A percentile compares a stretch with the other conserved stretches of the same genome.
phyloP scores from a whole-genome alignment of 495 filamentous ascomycete species.

The Hypoxylon subgilvum region DNA sequence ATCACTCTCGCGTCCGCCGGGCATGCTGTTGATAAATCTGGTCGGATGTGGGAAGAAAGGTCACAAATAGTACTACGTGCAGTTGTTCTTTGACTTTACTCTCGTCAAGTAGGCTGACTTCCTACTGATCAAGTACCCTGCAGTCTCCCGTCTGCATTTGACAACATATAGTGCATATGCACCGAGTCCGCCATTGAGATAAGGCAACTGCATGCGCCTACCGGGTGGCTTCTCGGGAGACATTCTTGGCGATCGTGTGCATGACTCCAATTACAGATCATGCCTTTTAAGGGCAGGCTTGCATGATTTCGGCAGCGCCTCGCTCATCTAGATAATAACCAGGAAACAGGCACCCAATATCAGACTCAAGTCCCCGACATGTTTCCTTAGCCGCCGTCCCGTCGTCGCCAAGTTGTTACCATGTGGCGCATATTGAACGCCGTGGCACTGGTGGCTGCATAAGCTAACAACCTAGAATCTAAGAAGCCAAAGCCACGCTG shows the following conservation, averaged over 20 bases:
- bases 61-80: too few species aligned
- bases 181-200: neutral
- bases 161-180: too few species aligned
- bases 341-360: conserved; percentile 21
- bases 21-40: neutral
- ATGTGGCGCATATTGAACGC: neutral
- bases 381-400: neutral
- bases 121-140: too few species aligned
- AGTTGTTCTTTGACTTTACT: too few species aligned
- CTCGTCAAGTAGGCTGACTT: too few species aligned
- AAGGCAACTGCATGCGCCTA: neutral
- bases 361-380: conserved; percentile 8
- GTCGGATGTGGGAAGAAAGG: too few species aligned
- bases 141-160: too few species aligned
- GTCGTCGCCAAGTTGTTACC: neutral
- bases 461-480: neutral
- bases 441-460: neutral
- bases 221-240: conserved; percentile 3
- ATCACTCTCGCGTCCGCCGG: neutral
- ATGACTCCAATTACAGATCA: neutral
- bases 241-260: conserved; percentile 12
- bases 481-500: too few species aligned
- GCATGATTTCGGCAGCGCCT: conserved; percentile 13
- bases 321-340: conserved; percentile 15
- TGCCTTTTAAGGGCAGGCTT: neutral